A percentile compares a stretch with the other conserved stretches of the same genome.
Evolutionary conservation across 331 rosid species (phyloP).

Genomic region (Quercus tomentella): DNA sequence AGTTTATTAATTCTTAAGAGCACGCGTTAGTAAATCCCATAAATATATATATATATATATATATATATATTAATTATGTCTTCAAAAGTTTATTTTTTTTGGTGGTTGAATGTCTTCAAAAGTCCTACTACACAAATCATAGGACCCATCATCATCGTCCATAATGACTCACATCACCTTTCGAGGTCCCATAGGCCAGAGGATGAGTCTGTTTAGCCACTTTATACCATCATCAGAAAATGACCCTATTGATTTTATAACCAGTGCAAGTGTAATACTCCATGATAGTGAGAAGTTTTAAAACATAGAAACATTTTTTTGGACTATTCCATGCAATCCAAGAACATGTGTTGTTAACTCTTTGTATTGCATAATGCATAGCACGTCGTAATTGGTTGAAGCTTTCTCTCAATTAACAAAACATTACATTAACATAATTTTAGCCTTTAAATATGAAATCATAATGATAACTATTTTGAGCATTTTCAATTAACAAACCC

Average conservation of each 20-base stretch:
- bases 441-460: no score
- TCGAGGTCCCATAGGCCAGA: neutral
- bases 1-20: no score
- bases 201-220: neutral
- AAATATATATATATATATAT: no score
- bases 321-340: neutral
- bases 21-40: accelerated
- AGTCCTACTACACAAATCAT: neutral
- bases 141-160: slow-evolving; percentile 5
- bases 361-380: neutral
- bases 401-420: no score
- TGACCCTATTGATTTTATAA: neutral
- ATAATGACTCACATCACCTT: neutral
- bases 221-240: neutral
- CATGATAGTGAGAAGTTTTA: no score
- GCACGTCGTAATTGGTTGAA: no score
- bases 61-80: neutral
- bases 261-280: neutral
- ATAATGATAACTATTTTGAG: neutral
- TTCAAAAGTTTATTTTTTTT: neutral
- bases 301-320: neutral
- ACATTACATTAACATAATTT: no score
- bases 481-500: neutral
- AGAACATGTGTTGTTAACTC: neutral
- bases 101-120: neutral